Percentiles rank a stretch among this genome's conserved stretches.
phyloP scores from a whole-genome alignment of 805 yeast genomes.

The Cyberlindnera maritima region DNA sequence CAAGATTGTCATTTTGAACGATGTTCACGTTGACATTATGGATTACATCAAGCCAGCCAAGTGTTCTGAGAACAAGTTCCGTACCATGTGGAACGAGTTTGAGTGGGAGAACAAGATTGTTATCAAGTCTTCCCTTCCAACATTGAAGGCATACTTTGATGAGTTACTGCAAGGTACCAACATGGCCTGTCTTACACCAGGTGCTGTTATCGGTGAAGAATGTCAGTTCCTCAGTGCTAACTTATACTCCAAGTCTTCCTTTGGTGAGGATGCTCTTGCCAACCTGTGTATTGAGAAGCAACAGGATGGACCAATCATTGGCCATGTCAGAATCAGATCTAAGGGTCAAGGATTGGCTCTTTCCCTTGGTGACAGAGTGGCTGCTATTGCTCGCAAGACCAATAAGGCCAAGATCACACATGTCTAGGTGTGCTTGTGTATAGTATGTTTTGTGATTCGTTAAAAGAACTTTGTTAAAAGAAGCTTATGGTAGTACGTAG shows the following conservation, averaged over 20 bases:
- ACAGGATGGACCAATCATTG: slow-evolving; percentile 71
- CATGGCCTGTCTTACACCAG: slow-evolving; percentile 91
- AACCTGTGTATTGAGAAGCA: slow-evolving; percentile 89
- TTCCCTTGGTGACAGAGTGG: slow-evolving; percentile 91
- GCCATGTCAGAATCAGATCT: slow-evolving; percentile 94
- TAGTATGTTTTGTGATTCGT: not conserved
- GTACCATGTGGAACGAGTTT: slow-evolving; percentile 98
- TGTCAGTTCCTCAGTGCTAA: slow-evolving; percentile 94
- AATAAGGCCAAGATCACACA: slow-evolving; percentile 34
- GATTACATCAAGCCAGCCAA: slow-evolving; percentile 96
- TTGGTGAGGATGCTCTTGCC: slow-evolving; percentile 97
- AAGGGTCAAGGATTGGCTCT: slow-evolving; percentile 97
- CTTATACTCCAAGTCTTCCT: slow-evolving; percentile 84
- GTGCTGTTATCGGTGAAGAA: slow-evolving; percentile 84
- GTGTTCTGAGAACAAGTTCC: slow-evolving; percentile 84
- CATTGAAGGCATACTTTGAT: slow-evolving; percentile 76
- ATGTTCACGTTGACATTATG: slow-evolving; percentile 94
- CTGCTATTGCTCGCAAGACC: slow-evolving; percentile 67
- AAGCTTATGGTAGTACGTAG: too few species aligned
- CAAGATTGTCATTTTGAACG: slow-evolving; percentile 87
- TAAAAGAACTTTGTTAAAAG: not conserved
- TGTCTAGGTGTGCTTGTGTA: slow-evolving; percentile 20
- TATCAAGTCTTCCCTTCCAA: slow-evolving; percentile 63
- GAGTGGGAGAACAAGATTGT: slow-evolving; percentile 99
- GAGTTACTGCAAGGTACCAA: slow-evolving; percentile 79